These are phyloP conservation scores for Sphagnum contortum DNA, from an alignment of 225 moss, liverwort and hornwort species.

Conservation along the genomic window DNA sequence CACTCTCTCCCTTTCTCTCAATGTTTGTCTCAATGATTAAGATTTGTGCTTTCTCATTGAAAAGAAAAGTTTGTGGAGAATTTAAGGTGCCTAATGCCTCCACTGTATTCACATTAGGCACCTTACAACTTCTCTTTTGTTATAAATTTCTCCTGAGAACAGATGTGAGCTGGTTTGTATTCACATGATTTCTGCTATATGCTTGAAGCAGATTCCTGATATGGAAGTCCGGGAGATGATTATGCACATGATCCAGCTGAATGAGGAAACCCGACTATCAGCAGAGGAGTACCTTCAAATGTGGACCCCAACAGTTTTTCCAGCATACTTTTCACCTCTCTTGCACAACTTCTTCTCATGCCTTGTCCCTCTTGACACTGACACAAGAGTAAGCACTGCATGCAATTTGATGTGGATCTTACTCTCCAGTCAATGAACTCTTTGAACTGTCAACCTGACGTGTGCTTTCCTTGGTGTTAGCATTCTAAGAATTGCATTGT, in stretches of 20 bases:
- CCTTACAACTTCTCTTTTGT: too few species aligned
- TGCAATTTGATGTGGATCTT: not conserved
- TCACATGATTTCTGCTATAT: too few species aligned
- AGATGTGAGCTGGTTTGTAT: too few species aligned
- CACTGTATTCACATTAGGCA: too few species aligned
- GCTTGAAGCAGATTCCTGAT: constrained; percentile 72
- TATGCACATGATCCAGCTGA: constrained; percentile 84
- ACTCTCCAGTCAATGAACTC: not conserved
- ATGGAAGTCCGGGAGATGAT: constrained; percentile 71
- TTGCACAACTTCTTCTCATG: constrained; percentile 96
- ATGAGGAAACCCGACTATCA: constrained; percentile 59
- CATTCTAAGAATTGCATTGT: not conserved
- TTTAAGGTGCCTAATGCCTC: too few species aligned
- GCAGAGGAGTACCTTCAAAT: constrained; percentile 67
- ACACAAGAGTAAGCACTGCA: constrained; percentile 72
- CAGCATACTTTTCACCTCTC: constrained; percentile 83
- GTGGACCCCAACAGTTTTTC: constrained; percentile 78
- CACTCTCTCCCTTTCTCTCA: not conserved
- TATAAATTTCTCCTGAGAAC: too few species aligned
- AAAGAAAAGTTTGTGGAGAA: too few species aligned
- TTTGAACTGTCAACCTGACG: not conserved
- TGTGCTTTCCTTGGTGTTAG: not conserved
- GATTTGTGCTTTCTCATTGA: too few species aligned
- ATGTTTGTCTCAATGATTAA: too few species aligned
- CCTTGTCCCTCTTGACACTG: constrained; percentile 82